Conservation (phyloP, 192 early-diverging fungal species). For the Podila horticola region DNA sequence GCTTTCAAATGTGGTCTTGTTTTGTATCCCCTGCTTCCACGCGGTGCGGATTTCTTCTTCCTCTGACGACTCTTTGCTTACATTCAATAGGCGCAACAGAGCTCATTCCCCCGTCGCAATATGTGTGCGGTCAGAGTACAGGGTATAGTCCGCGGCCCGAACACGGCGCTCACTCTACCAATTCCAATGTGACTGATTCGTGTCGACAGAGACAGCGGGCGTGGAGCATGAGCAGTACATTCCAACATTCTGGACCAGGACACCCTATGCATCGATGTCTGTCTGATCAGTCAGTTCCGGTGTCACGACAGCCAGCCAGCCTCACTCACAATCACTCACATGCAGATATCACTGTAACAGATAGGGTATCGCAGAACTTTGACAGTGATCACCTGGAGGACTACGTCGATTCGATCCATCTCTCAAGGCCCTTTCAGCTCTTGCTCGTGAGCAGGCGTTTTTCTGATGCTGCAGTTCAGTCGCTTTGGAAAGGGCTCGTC, state of each 20-base stretch:
- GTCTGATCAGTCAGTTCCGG: background rate
- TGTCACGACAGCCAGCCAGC: background rate
- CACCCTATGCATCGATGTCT: background rate
- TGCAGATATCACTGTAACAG: too few species aligned
- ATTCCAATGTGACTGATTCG: background rate
- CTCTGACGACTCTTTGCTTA: too few species aligned
- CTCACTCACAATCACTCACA: background rate
- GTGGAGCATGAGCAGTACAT: background rate
- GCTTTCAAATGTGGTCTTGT: too few species aligned
- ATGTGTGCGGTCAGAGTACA: background rate
- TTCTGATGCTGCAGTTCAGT: slow-evolving; percentile 12
- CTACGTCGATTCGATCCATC: slow-evolving; percentile 19
- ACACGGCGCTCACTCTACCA: background rate
- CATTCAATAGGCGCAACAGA: too few species aligned
- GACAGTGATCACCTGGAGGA: slow-evolving; percentile 21
- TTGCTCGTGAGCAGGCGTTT: slow-evolving; percentile 32
- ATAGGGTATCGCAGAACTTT: background rate
- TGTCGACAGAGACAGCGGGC: background rate
- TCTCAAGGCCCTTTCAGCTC: slow-evolving; percentile 26
- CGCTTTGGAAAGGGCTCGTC: slow-evolving; percentile 30
- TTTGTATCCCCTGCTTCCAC: too few species aligned
- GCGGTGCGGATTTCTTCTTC: too few species aligned
- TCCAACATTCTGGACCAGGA: background rate
- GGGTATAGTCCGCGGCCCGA: background rate
- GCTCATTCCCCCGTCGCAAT: too few species aligned